Evolutionary conservation across 2,329 filamentous ascomycete genomes (phyloP), one percentile per base, ranked within the genome.

Genomic region (Aureobasidium melanogenum): DNA sequence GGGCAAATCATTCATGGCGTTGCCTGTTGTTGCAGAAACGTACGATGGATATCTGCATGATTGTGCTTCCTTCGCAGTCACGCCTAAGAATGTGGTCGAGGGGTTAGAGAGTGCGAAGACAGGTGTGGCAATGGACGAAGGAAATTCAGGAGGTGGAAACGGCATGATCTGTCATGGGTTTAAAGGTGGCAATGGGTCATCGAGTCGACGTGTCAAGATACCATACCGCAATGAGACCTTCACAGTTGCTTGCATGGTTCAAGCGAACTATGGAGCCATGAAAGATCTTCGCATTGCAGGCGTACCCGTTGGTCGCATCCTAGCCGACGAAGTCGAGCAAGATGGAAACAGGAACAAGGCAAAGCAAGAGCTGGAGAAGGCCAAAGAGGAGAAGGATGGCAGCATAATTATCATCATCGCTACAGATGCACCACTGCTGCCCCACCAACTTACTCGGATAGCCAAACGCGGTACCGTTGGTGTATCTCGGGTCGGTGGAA

Each of bases 131-230:
- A 28, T 41, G 2, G 2, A 28, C 19, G 26, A 57, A 30, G 54
- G 36, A 2, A 41, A 41, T 7, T 6, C 17, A 24, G 51, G 51
- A 19, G 38, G 51, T 39, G 54, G 54, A 5, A 46, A 30, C 14
- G 54, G 54, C 14, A 57, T 57, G 54, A 34, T 57, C n/a, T 57
- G 54, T 47, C 54, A 57, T 46, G 54, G 54, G 17, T 38, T 46
- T 41, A 57, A 57, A n/a, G 54, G 54, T 17, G 54, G 54, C 39
- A 57, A 28, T n/a, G 54, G 39, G n/a, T 47, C 54, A 1, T 44
- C 39, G 28, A 57, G 54, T 46, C 54, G 28, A 19, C 22, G 4
- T 7, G 19, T 38, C 7, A 24, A 51, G 19, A 51, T 51, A 4
- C 30, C 47, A 19, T 5, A 55, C 19, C 17, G 26, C n/a, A 15